Evolutionary conservation across 805 yeast species (phyloP).

Genomic region (Saccharomyces kudriavzevii): DNA sequence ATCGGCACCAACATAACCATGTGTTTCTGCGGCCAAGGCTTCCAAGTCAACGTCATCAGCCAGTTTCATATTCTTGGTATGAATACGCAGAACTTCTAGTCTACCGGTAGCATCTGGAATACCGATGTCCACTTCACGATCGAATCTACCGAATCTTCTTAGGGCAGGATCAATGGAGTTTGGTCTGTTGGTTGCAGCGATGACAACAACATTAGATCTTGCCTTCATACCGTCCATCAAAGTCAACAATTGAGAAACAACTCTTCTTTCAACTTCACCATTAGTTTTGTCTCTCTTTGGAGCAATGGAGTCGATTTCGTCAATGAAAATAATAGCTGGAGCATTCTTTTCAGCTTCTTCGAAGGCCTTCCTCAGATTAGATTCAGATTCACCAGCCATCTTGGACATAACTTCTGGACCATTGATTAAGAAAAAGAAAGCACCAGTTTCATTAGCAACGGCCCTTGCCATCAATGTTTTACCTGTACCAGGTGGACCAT

Average conservation of each 20-base stretch:
- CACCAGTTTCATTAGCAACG: conserved; percentile 99
- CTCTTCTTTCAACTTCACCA: conserved; percentile 99
- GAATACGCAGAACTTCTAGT: conserved; percentile 91
- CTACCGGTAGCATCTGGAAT: conserved; percentile 99
- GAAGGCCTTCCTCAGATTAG: conserved; percentile 92
- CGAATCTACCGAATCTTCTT: conserved; percentile 83
- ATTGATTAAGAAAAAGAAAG: conserved; percentile 93
- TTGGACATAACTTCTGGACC: conserved; percentile 99
- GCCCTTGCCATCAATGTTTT: conserved; percentile 98
- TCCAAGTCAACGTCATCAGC: conserved; percentile 93
- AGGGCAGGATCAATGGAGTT: conserved; percentile 72
- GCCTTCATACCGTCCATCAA: conserved; percentile 99
- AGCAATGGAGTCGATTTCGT: conserved; percentile 97
- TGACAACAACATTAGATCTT: conserved; percentile 95
- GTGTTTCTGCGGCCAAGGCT: conserved; percentile 93
- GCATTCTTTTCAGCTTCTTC: conserved; percentile 99
- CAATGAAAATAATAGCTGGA: conserved; percentile 94
- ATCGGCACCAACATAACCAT: conserved; percentile 99
- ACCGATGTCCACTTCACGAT: conserved; percentile 83
- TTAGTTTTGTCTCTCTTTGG: conserved; percentile 99
- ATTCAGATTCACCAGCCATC: conserved; percentile 99
- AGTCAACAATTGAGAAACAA: conserved; percentile 93
- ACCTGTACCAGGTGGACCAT: conserved; percentile 99
- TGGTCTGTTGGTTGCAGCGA: conserved; percentile 89
- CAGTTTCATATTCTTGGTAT: conserved; percentile 97